Percentiles rank a stretch among this genome's conserved stretches.
phyloP scores from a whole-genome alignment of 208 protist genomes.

The Acanthamoeba culbertsoni region DNA sequence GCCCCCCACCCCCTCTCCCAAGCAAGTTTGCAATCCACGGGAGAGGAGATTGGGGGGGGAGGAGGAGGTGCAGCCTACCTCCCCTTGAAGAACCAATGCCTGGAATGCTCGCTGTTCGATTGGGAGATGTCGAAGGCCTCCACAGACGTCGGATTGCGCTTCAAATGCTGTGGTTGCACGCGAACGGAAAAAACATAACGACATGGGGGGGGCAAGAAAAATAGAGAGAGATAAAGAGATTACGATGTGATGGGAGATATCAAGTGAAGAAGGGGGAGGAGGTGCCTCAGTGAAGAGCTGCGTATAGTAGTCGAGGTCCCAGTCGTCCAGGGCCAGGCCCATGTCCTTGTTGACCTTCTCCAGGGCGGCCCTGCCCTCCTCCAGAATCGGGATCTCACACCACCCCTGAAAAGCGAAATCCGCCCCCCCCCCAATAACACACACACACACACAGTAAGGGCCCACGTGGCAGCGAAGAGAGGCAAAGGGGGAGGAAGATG shows the following conservation, averaged over 20 bases:
- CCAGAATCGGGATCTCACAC: slow-evolving; percentile 71
- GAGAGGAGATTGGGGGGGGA: background rate
- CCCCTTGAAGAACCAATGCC: slow-evolving; percentile 87
- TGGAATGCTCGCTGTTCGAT: slow-evolving; percentile 85
- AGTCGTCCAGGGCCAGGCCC: slow-evolving; percentile 81
- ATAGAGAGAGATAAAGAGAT: background rate
- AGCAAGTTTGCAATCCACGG: background rate
- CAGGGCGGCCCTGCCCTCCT: slow-evolving; percentile 75
- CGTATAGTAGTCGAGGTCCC: slow-evolving; percentile 81
- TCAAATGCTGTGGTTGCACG: slow-evolving; percentile 65
- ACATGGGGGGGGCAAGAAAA: background rate
- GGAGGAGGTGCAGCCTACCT: background rate
- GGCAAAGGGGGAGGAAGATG: background rate
- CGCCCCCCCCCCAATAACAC: too few species aligned
- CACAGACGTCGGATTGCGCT: slow-evolving; percentile 83
- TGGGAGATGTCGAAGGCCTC: slow-evolving; percentile 85
- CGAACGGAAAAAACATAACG: background rate
- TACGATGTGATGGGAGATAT: background rate
- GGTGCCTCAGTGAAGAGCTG: slow-evolving; percentile 74
- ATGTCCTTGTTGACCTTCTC: slow-evolving; percentile 77
- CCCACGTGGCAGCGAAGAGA: too few species aligned
- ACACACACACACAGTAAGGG: too few species aligned
- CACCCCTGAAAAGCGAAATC: slow-evolving; percentile 64
- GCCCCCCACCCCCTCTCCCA: too few species aligned
- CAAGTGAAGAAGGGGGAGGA: background rate